phyloP scores from a whole-genome alignment of 257 asterid species.

The Nicotiana tabacum region DNA sequence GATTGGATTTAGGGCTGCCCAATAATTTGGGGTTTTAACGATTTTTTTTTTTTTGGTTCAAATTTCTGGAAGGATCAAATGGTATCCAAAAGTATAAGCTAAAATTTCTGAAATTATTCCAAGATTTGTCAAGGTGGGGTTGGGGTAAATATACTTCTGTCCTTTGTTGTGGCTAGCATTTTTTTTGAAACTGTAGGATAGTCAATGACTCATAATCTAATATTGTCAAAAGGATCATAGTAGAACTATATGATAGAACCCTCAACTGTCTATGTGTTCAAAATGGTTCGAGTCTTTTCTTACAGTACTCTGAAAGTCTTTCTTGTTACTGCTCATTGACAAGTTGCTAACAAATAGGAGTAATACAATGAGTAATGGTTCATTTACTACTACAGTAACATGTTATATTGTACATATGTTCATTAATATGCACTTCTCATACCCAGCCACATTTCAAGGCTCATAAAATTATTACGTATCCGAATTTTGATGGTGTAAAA shows the following conservation, averaged over 20 bases:
- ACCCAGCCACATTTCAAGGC: not conserved
- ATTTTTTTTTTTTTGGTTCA: not conserved
- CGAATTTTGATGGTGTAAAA: no score
- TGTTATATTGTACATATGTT: not conserved
- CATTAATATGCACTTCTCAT: not conserved
- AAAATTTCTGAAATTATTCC: not conserved
- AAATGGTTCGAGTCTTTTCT: not conserved
- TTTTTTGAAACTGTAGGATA: not conserved
- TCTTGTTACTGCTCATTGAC: not conserved
- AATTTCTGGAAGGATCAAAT: not conserved
- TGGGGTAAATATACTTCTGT: not conserved
- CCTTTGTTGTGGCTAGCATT: not conserved
- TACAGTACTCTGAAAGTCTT: not conserved
- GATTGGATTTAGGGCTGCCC: not conserved
- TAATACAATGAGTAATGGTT: not conserved
- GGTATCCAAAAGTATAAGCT: not conserved
- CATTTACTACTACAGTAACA: not conserved
- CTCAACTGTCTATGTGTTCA: not conserved
- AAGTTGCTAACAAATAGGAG: not conserved
- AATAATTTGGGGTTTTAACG: no score
- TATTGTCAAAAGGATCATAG: not conserved
- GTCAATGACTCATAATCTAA: not conserved
- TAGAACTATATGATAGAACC: not conserved
- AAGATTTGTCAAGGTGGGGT: not conserved
- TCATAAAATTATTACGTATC: not conserved